Percentiles rank a stretch among this genome's conserved stretches.
phyloP scores from a whole-genome alignment of 2,329 filamentous ascomycete species.

The Nectriaceae sp. region DNA sequence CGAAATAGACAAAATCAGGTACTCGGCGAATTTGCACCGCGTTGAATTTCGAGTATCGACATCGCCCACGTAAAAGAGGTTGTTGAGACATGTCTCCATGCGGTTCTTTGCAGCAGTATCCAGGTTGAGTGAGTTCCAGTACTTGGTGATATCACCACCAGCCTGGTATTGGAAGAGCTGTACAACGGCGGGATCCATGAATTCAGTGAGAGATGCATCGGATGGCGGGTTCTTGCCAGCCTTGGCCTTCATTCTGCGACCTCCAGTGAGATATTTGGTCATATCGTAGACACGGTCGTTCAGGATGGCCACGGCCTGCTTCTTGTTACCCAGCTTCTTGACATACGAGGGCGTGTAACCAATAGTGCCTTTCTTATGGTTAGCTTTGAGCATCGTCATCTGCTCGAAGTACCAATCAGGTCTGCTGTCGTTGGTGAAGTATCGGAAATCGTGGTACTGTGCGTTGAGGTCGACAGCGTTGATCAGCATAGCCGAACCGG shows the following conservation, averaged over 20 bases:
- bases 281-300: constrained; percentile 84
- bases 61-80: constrained; percentile 91
- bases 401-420: constrained; percentile 93
- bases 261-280: constrained; percentile 78
- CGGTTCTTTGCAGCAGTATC: constrained; percentile 56
- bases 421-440: constrained; percentile 76
- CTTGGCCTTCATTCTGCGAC: constrained; percentile 63
- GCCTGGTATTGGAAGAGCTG: constrained; percentile 75
- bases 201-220: constrained; percentile 62
- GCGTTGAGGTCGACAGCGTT: constrained; percentile 70
- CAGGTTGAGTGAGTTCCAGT: constrained; percentile 73
- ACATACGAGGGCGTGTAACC: constrained; percentile 83
- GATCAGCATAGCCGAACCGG: constrained; percentile 66
- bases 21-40: constrained; percentile 83
- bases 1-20: constrained; percentile 85
- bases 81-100: constrained; percentile 86
- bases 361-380: constrained; percentile 84
- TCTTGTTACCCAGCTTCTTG: constrained; percentile 63
- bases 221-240: constrained; percentile 51
- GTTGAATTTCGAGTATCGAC: constrained; percentile 87
- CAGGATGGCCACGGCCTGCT: constrained; percentile 74
- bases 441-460: constrained; percentile 90
- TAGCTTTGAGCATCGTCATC: constrained; percentile 74
- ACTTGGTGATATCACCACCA: constrained; percentile 79
- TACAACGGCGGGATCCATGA: constrained; percentile 77